Conservation (phyloP, 2,329 filamentous ascomycete species). For the Fonsecaea multimorphosa region DNA sequence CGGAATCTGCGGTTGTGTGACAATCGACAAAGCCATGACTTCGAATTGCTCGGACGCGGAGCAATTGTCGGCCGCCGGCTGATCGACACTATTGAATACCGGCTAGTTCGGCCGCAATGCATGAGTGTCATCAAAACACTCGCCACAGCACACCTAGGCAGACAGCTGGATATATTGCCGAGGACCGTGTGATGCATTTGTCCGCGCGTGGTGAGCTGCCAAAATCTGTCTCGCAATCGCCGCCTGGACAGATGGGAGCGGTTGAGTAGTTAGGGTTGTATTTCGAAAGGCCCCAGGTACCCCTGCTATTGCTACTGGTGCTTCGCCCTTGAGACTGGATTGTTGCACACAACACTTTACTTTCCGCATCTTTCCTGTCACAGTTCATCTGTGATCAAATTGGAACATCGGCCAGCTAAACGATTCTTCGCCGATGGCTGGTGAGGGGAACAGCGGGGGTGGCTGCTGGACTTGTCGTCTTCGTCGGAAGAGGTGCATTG, state of each 20-base stretch:
- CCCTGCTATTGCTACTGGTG: background rate
- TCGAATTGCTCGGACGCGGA: background rate
- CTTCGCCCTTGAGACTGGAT: no score
- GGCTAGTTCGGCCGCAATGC: background rate
- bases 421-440: background rate
- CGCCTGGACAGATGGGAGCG: no score
- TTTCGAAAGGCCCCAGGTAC: background rate
- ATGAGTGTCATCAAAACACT: background rate
- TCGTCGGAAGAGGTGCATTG: slow-evolving; percentile 67
- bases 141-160: background rate
- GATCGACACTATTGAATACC: background rate
- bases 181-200: no score
- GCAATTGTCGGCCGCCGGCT: background rate
- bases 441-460: background rate
- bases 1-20: no score
- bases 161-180: background rate
- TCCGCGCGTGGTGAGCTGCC: background rate
- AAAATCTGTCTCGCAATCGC: background rate
- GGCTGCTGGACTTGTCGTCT: slow-evolving; percentile 47
- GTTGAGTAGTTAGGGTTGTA: background rate
- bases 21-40: no score
- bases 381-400: background rate
- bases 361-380: no score
- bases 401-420: background rate
- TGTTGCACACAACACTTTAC: background rate